Base-by-base conservation (phyloP, 2,329 filamentous ascomycete genomes). In the Echinosphaeria canescens region DNA sequence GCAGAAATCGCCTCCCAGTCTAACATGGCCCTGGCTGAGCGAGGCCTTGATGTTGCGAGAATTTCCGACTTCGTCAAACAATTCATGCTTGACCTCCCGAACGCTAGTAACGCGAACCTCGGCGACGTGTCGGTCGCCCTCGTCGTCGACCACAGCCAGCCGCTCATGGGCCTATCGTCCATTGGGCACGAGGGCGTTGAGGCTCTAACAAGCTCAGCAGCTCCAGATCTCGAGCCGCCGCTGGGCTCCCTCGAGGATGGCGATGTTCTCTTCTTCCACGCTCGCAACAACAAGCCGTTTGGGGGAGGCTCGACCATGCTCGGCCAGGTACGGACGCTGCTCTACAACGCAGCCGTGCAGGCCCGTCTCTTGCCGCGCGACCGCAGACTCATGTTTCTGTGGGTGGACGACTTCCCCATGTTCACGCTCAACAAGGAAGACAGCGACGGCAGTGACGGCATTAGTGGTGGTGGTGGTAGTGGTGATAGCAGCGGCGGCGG, bases 361-460 rank as follows among this genome's bases (percentile, higher is more conserved):
- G 48, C 62, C 15, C 61, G 55, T 1, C 52, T 75, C 17, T 52
- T 80, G 20, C 37, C 48, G 4, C 47, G 40, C 2, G 50, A 54
- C 18, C 35, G 31, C 40, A 56, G 42, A 30, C 82, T 65, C 51
- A 56, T 57, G 31, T 85, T 84, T 47, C 60, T 75, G 29, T 98
- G 88, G 88, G 64, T 98, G 10, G 75, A 64, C 1, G 70, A 85
- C 31, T 98, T 98, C 43, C 88, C 88, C 10, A 68, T 98, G 39
- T 98, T 98, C 52, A 82, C 81, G 2, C 79, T 74, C 0, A 62
- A 62, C 27, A 68, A 63, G 27, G 52, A 61, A 27, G 55, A 62
- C 10, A 52, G 76, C 25, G 76, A 78, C n/a, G n/a, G n/a, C n/a
- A n/a, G n/a, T n/a, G n/a, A n/a, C n/a, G n/a, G n/a, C n/a, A n/a